Percentiles rank a stretch among this genome's conserved stretches.
phyloP scores from a whole-genome alignment of 225 moss, liverwort and hornwort species.

The Neckera pumila region DNA sequence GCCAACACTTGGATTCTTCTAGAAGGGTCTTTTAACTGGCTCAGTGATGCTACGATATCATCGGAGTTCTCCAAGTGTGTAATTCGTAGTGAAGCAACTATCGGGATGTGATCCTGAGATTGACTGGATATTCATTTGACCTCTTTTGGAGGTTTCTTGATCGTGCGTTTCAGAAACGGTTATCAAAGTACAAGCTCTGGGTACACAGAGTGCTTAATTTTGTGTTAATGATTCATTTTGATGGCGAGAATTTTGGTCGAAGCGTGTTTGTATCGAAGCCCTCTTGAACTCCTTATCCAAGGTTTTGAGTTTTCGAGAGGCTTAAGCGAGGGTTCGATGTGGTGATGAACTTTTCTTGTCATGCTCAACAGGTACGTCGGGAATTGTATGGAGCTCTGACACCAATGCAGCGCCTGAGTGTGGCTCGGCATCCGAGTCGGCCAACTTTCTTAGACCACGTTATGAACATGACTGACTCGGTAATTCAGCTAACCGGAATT shows the following conservation, averaged over 20 bases:
- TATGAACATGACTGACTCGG: slow-evolving; percentile 94
- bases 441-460: slow-evolving; percentile 98
- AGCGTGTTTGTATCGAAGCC: background rate
- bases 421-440: slow-evolving; percentile 93
- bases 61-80: background rate
- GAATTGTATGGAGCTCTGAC: slow-evolving; percentile 85
- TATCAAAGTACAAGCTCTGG: background rate
- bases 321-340: background rate
- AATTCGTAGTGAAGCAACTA: background rate
- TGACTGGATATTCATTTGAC: background rate
- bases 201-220: background rate
- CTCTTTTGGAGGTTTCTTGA: background rate
- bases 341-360: background rate
- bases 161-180: background rate
- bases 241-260: background rate
- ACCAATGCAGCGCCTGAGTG: slow-evolving; percentile 91
- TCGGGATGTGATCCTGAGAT: background rate
- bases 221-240: background rate
- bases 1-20: background rate
- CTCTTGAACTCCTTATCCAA: background rate
- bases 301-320: background rate
- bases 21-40: background rate
- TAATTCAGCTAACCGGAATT: background rate
- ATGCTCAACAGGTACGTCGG: slow-evolving; percentile 58
- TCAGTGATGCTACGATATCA: background rate